Conservation (phyloP, 192 early-diverging fungal species). For the Rhizophagus sp. region DNA sequence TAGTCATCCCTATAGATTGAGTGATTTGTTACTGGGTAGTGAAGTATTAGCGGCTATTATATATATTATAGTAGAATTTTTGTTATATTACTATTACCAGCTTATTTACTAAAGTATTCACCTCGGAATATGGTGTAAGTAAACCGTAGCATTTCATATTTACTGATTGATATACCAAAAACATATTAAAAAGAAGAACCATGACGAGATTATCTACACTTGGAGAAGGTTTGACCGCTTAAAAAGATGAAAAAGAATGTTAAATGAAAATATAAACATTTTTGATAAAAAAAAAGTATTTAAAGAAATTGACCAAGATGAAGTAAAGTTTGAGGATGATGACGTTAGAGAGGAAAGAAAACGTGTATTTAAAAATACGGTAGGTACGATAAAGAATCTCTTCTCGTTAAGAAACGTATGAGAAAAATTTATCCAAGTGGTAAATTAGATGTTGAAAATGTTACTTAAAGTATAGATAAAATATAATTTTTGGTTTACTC, state of each 20-base stretch:
- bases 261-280: no score
- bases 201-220: not conserved
- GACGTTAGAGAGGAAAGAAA: slow-evolving; percentile 65
- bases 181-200: not conserved
- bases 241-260: no score
- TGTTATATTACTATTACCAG: slow-evolving; percentile 51
- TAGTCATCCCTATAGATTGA: slow-evolving; percentile 53
- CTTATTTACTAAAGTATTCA: no score
- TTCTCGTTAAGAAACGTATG: slow-evolving; percentile 60
- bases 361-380: slow-evolving; percentile 43
- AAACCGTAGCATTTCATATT: slow-evolving; percentile 66
- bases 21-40: slow-evolving; percentile 51
- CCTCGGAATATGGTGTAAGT: slow-evolving; percentile 64
- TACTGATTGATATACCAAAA: slow-evolving; percentile 8
- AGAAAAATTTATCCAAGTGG: slow-evolving; percentile 57
- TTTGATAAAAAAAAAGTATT: slow-evolving; percentile 30
- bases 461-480: slow-evolving; percentile 65
- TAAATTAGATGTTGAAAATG: slow-evolving; percentile 68
- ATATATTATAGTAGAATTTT: slow-evolving; percentile 52
- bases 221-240: not conserved
- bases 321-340: slow-evolving; percentile 57
- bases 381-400: slow-evolving; percentile 40
- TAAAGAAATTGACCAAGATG: slow-evolving; percentile 40
- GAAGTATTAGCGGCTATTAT: slow-evolving; percentile 59
- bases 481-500: slow-evolving; percentile 67